These are phyloP conservation scores for Ogataea paraovalis DNA, from an alignment of 805 yeast species.

Conservation along the genomic window DNA sequence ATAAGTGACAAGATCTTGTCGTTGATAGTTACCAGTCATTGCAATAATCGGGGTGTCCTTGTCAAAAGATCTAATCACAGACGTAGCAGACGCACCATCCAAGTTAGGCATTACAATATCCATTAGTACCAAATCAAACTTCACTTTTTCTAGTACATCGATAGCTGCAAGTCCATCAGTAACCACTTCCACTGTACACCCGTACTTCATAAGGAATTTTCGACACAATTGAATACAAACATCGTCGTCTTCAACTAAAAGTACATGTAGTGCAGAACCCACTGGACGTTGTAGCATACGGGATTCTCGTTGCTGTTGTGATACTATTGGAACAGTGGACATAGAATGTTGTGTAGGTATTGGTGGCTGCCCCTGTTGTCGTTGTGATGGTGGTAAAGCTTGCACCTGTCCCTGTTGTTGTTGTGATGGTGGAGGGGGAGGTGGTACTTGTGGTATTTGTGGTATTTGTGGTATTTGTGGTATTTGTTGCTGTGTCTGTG, in stretches of 20 bases:
- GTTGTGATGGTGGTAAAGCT: slow-evolving; percentile 6
- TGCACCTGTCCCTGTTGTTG: background rate
- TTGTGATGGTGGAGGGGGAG: no score
- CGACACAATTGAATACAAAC: slow-evolving; percentile 81
- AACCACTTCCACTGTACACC: slow-evolving; percentile 89
- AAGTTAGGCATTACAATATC: slow-evolving; percentile 87
- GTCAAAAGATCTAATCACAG: slow-evolving; percentile 81
- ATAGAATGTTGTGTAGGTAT: background rate
- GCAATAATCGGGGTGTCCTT: slow-evolving; percentile 86
- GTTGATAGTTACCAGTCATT: slow-evolving; percentile 88
- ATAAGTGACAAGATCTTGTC: slow-evolving; percentile 74
- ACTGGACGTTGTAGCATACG: slow-evolving; percentile 27
- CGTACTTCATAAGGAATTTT: slow-evolving; percentile 78
- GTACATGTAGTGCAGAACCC: slow-evolving; percentile 53
- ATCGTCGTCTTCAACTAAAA: slow-evolving; percentile 75
- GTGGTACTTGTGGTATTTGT: no score
- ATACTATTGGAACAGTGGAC: background rate
- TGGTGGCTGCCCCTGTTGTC: slow-evolving; percentile 1
- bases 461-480: no score
- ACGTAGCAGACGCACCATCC: slow-evolving; percentile 88
- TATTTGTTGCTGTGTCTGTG: background rate
- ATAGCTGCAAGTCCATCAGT: slow-evolving; percentile 92
- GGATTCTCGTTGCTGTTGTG: slow-evolving; percentile 10
- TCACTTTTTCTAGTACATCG: slow-evolving; percentile 61
- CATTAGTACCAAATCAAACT: slow-evolving; percentile 77